Base-by-base conservation (phyloP, 106 monocot species). In the Alisma plantagoaquatica region DNA sequence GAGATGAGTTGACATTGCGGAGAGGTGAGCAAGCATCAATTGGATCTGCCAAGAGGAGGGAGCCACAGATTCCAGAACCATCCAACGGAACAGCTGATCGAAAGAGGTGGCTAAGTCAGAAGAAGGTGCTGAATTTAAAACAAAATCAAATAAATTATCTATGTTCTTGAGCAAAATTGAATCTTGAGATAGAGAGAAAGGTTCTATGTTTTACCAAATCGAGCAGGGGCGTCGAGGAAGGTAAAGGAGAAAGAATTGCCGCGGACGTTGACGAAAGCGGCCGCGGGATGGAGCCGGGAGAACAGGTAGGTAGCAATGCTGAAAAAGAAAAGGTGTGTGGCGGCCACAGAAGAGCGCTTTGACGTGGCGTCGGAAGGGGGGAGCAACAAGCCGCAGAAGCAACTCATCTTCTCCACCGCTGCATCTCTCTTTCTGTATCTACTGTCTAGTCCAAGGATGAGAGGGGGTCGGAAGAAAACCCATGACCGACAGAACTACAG, bases 181-280 rank as follows among this genome's bases (percentile, higher is more conserved):
- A 60, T 31, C 41, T 35, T 2, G 31, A 31, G 26, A 38, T 20
- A 25, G 26, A 23, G 29, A 17, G 48, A 20, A 31, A 20, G 26
- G 21, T 14, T 43, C 51, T 15, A 19, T 35, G 11, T 20, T 10
- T 32, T 29, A 89, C 88, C 72, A 65, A 92, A 92, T 48, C 74
- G 78, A 22, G 92, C 92, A 25, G 92, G 86, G 29, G 79, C 76
- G 77, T 82, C 92, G 71, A 77, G 50, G 79, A 92, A 83, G 66
- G 86, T 66, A 81, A 72, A 81, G 64, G 77, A 78, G 65, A 65
- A 79, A 62, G 76, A 51, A 28, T 43, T 50, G 32, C 76, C 71
- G 20, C 64, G 54, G 57, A 92, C 64, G 24, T 64, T 82, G 33
- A 86, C 78, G 55, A 77, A 62, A 33, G 78, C 82, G 41, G 65